Conservation (phyloP, 1,139 yeast genomes). For the Pichia inconspicua region DNA sequence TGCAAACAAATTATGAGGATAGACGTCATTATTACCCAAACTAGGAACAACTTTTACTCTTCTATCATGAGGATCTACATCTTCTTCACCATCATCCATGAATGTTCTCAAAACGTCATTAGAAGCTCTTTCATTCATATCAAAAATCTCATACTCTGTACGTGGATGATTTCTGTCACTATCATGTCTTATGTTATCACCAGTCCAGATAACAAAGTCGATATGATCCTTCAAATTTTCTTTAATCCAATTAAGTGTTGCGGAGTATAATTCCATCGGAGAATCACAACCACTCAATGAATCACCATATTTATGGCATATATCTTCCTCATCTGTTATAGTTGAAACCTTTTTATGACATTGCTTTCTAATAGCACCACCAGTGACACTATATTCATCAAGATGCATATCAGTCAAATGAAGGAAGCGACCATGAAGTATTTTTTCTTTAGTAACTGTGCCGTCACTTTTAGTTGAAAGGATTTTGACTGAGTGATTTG, state of each 20-base stretch:
- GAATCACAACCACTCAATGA: slow-evolving; percentile 69
- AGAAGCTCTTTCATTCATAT: slow-evolving; percentile 58
- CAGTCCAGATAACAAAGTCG: slow-evolving; percentile 86
- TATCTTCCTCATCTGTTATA: slow-evolving; percentile 13
- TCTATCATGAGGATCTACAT: slow-evolving; percentile 34
- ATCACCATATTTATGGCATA: slow-evolving; percentile 65
- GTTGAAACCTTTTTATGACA: slow-evolving; percentile 48
- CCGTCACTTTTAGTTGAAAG: slow-evolving; percentile 9
- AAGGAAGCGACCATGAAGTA: slow-evolving; percentile 61
- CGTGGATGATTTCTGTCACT: slow-evolving; percentile 69
- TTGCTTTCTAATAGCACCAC: slow-evolving; percentile 38
- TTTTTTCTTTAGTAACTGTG: background rate
- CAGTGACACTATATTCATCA: slow-evolving; percentile 58
- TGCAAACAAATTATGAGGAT: slow-evolving; percentile 77
- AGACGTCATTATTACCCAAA: slow-evolving; percentile 81
- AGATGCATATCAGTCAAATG: slow-evolving; percentile 85
- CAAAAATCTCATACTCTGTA: slow-evolving; percentile 61
- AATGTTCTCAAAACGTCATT: slow-evolving; percentile 44
- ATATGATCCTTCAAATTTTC: slow-evolving; percentile 61
- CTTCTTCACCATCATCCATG: slow-evolving; percentile 37
- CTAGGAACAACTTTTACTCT: slow-evolving; percentile 54
- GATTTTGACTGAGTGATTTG: slow-evolving; percentile 27
- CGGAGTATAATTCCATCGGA: slow-evolving; percentile 52
- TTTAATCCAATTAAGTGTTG: slow-evolving; percentile 60
- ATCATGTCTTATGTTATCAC: slow-evolving; percentile 83